Base-by-base conservation (phyloP, 2,329 filamentous ascomycete species). In the Scopulariopsis brevicaulis region DNA sequence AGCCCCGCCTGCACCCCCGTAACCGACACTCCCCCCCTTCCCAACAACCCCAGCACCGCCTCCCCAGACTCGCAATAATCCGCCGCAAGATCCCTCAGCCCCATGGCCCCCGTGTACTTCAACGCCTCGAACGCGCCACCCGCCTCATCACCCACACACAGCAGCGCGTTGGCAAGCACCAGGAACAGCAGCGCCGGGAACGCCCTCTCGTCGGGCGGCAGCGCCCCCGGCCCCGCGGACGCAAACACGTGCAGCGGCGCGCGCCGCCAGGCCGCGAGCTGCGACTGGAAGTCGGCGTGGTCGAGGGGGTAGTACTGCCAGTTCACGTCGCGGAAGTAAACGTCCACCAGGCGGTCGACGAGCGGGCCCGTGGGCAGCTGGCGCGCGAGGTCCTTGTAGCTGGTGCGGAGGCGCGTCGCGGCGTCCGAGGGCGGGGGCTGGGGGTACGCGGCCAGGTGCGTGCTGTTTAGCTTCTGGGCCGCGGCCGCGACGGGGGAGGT, bases 171-270 rank as follows among this genome's bases (percentile, higher is more conserved):
- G 3, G 81, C 82, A 18, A 82, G 66, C 35, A 83, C 72, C 64
- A 85, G 79, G 63, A 86, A 83, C 2, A 86, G 66, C 54, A 86
- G 65, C 0, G 80, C 81, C 1, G 83, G 83, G 59, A 85, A 83
- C 4, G 77, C 77, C 55, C 78, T 72, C 59, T 84, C 65, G 59
- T 81, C 76, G 0, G 74, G 71, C 2, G 75, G 68, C 28, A 84
- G 68, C 4, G 74, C 77, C 50, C 76, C 71, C 0, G 80, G 80
- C 0, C 79, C 79, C 15, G 73, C 70, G 6, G 73, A 74, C 1
- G 75, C 74, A 5, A 84, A 68, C 8, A 76, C 66, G 34, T 72
- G 72, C 63, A 81, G 82, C 3, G 82, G 77, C 14, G 83, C 63
- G 28, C 68, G 73, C 61, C 78, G 74, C 82, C 83, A 86, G 57